phyloP scores from a whole-genome alignment of 192 early-diverging fungal genomes.

The Allomyces arbusculus region DNA sequence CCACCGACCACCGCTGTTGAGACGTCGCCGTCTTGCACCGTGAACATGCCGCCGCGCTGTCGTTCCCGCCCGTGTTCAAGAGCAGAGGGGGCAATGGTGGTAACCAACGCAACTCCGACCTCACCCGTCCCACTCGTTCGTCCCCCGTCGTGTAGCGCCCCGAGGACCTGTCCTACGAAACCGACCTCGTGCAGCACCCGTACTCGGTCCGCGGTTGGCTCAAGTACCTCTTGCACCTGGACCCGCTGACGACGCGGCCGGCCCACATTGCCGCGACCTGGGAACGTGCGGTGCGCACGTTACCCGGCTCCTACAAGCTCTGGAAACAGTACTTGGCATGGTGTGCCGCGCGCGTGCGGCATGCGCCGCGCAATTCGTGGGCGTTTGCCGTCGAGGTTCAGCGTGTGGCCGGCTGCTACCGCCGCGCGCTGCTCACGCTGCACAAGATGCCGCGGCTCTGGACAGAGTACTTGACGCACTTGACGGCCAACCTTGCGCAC shows the following conservation, averaged over 20 bases:
- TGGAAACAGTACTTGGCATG: constrained; percentile 76
- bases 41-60: no score
- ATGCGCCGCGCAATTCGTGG: constrained; percentile 25
- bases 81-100: no score
- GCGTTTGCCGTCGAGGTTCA: constrained; percentile 37
- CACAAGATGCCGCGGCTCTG: constrained; percentile 96
- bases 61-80: no score
- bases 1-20: no score
- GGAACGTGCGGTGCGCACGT: constrained; percentile 65
- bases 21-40: no score
- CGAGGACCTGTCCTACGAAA: constrained; percentile 43
- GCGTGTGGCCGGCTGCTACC: constrained; percentile 55
- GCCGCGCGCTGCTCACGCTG: constrained; percentile 65
- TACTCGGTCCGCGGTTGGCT: constrained; percentile 63
- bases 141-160: background rate
- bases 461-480: constrained; percentile 51
- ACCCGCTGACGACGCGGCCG: constrained; percentile 11
- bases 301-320: constrained; percentile 90
- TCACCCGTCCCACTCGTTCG: no score
- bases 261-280: constrained; percentile 40
- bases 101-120: no score
- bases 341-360: constrained; percentile 16
- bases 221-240: constrained; percentile 63
- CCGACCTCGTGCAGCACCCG: constrained; percentile 42
- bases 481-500: constrained; percentile 36